Base-by-base conservation (phyloP, 2,329 filamentous ascomycete genomes). In the Xylaria polymorpha region DNA sequence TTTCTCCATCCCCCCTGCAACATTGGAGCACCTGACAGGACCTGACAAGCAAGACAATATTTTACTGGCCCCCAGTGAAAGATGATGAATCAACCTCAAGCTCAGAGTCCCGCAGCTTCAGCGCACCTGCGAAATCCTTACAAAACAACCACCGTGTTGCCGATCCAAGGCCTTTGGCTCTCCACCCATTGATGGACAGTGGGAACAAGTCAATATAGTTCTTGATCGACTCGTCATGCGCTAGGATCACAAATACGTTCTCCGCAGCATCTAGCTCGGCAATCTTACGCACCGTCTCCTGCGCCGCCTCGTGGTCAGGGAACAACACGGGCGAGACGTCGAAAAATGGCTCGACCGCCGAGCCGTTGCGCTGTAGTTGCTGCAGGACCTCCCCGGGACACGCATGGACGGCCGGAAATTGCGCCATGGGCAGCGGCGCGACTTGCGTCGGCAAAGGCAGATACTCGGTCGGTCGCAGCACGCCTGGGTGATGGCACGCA, bases 141-240 rank as follows among this genome's bases (percentile, higher is more conserved):
- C 22, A 53, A 35, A 61, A 50, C 5, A 29, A 18, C 58, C 58
- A 61, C 5, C 58, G 20, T 6, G 22, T 53, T 6, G 25, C 22
- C 10, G 14, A 2, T 20, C 22, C 8, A 9, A 48, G 22, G 8
- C 46, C 46, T 18, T 74, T 71, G 10, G 25, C 44, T 57, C 71
- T 75, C 73, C 75, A 78, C 3, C 68, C 67, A 41, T 75, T 78
- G 35, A 69, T 69, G 35, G 46, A 72, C 53, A 56, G 29, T 7
- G 71, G 79, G 71, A 71, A 77, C 62, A 68, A 72, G 55, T 71
- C 72, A 35, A 71, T 68, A n/a, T 59, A 65, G 5, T 68, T 71
- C 4, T 50, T 14, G 0, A 77, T 59, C 3, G 74, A 67, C 2
- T 59, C 41, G 29, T 79, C 76, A 48, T 79, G 76, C 20, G 76